Base-by-base conservation (phyloP, 768 basidiomycete genomes). In the Roridomyces roridus region DNA sequence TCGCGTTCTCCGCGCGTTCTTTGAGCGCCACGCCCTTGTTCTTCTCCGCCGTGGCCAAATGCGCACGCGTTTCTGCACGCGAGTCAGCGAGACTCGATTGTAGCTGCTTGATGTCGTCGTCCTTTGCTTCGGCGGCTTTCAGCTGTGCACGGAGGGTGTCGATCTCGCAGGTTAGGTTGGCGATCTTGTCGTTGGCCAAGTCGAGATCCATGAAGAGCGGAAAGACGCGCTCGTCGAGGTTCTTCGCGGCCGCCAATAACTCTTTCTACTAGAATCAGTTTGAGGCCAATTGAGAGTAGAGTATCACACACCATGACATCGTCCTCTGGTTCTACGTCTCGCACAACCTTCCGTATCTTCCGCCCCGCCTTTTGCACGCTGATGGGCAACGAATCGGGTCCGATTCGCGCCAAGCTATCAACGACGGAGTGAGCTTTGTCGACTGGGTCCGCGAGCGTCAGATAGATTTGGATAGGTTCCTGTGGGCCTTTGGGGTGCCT, bases 311-410 rank as follows among this genome's bases (percentile, higher is more conserved):
- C 61, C 15, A 50, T 53, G 14, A 63, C 49, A 10, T 29, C 43
- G n/a, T 62, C 52, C n/a, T n/a, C 51, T 2, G 49, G 21, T n/a
- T 46, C 44, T 8, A 58, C n/a, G 20, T 55, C 44, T 26, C 42
- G 17, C 21, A 55, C 14, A 17, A 35, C 61, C n/a, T 46, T 43
- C 0, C 61, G 56, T 4, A 63, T 58, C 42, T 63, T 63, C 40
- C 26, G 20, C 14, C 61, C 61, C 8, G 61, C 61, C 45, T 63
- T 63, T 45, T 59, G 53, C 6, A 63, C 51, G 42, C 61, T 63
- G 5, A 46, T 28, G 1, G 61, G 45, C 24, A 51, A 15, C 17
- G 61, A 46, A 6, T 59, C 57, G 21, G 36, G 29, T 4, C 50
- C 50, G 18, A 63, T 63, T 12, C 42, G 20, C 8, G 12, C 34